These are phyloP conservation scores for Paecilomyces variotii DNA, from an alignment of 2,329 filamentous ascomycete species.

Conservation along the genomic window DNA sequence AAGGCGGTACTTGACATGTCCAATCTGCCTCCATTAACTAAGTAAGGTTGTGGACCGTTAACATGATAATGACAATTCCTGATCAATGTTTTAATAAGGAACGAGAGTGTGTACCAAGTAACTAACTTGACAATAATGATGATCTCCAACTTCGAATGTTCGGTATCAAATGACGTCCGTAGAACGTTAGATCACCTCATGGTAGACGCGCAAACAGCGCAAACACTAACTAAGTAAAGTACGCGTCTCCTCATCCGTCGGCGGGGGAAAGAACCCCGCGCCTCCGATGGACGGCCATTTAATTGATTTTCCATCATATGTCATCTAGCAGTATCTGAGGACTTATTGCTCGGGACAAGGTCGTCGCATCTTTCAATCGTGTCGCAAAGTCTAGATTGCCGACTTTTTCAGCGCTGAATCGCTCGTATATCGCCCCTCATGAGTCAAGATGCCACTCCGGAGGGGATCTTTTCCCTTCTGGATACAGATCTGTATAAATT, in stretches of 20 bases:
- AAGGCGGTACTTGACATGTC: no score
- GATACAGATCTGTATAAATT: constrained; percentile 90
- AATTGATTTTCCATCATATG: background rate
- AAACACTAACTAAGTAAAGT: constrained; percentile 6
- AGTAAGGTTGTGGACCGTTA: background rate
- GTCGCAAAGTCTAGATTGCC: background rate
- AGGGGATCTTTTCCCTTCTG: constrained; percentile 73
- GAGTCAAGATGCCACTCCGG: constrained; percentile 35
- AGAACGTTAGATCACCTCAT: background rate
- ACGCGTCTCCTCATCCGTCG: constrained; percentile 1
- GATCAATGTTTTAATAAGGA: background rate
- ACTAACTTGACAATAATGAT: background rate
- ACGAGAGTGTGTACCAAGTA: background rate
- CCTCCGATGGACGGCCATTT: background rate
- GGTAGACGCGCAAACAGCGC: constrained; percentile 12
- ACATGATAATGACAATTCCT: background rate
- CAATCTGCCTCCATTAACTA: no score
- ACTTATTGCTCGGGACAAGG: background rate
- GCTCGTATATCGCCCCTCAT: constrained; percentile 8
- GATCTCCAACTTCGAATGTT: background rate
- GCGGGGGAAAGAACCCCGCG: constrained; percentile 1
- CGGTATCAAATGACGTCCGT: background rate
- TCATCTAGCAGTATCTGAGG: constrained; percentile 4
- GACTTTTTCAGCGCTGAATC: background rate
- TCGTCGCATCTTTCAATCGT: background rate